Conservation (phyloP, 805 yeast genomes). For the Cyberlindnera japonica region DNA sequence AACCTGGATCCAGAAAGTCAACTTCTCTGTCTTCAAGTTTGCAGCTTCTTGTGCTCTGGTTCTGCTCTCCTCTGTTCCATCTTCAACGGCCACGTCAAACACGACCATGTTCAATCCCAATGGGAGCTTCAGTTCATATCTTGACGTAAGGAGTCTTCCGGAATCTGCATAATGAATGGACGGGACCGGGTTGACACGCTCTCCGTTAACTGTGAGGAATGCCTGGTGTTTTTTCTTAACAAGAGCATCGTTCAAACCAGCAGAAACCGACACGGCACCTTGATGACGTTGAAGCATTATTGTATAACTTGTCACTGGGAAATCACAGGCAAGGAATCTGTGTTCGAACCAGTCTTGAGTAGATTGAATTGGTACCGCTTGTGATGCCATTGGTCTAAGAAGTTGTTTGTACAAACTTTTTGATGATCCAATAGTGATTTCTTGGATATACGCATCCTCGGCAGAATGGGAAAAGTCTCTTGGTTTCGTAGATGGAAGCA, state of each 20-base stretch:
- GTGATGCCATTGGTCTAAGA: conserved; percentile 18
- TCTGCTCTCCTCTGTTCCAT: conserved; percentile 23
- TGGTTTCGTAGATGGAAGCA: conserved; percentile 13
- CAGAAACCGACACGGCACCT: conserved; percentile 42
- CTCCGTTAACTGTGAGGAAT: conserved; percentile 41
- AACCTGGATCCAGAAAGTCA: conserved; percentile 40
- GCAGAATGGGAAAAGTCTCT: conserved; percentile 4
- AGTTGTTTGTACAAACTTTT: conserved; percentile 28
- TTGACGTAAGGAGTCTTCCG: conserved; percentile 28
- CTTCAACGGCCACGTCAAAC: conserved; percentile 34
- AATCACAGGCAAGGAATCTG: conserved; percentile 34
- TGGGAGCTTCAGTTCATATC: conserved; percentile 44
- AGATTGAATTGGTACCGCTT: conserved; percentile 17
- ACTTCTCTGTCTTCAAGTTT: conserved; percentile 27
- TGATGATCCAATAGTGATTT: conserved; percentile 30
- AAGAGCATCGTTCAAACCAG: conserved; percentile 40
- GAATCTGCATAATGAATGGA: conserved; percentile 36
- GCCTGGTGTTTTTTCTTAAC: conserved; percentile 36
- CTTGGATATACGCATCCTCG: conserved; percentile 27
- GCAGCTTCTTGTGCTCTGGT: conserved; percentile 14
- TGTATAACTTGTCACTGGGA: conserved; percentile 37
- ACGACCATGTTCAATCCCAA: conserved; percentile 44
- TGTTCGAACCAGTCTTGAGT: conserved; percentile 36
- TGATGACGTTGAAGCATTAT: conserved; percentile 46
- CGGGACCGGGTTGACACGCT: conserved; percentile 41